Base-by-base conservation (phyloP, 768 basidiomycete species). In the Tricholoma sp. region DNA sequence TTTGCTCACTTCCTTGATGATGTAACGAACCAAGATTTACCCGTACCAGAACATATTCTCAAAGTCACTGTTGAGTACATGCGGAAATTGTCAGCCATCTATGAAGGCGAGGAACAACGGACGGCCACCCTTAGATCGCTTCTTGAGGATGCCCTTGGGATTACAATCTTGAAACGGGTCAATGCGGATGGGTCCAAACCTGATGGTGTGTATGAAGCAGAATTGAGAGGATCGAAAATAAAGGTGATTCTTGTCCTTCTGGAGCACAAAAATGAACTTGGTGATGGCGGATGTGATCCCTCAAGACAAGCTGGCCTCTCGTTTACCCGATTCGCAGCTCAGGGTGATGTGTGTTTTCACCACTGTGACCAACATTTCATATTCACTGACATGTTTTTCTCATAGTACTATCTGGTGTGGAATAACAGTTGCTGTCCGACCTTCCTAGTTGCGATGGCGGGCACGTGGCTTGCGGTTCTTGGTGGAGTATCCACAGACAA, bases 391-490 rank as follows among this genome's bases (percentile, higher is more conserved):
- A 12, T 21, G 11, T 12, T 31, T 51, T 51, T 32, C 47, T 51
- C 50, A 51, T 32, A 31, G 27, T 18, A 49, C 41, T 37, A 7
- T 22, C 50, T 32, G 47, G n/a, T 70, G 18, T 32, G 22, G 22
- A 55, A 51, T 11, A 57, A 14, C 52, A 69, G 58, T 51, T 69
- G 64, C 53, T 71, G 66, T 41, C 74, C 74, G 2, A 34, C 64
- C 9, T 74, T 74, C 54, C 16, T 74, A 21, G 32, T 73, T 39
- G 64, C 64, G 21, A 52, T 58, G 11, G 66, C 58, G 9, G 69
- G 72, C 4, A 61, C 73, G 12, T 71, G 67, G 66, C 39, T 76
- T 9, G 24, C 54, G 16, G 59, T 76, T 41, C 59, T 71, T 53
- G 73, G 75, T n/a, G 69, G 58, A 21, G 59, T 75, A 5, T 22